Evolutionary conservation across 2,329 filamentous ascomycete species (phyloP).

Genomic region (Trichoderma sp.): DNA sequence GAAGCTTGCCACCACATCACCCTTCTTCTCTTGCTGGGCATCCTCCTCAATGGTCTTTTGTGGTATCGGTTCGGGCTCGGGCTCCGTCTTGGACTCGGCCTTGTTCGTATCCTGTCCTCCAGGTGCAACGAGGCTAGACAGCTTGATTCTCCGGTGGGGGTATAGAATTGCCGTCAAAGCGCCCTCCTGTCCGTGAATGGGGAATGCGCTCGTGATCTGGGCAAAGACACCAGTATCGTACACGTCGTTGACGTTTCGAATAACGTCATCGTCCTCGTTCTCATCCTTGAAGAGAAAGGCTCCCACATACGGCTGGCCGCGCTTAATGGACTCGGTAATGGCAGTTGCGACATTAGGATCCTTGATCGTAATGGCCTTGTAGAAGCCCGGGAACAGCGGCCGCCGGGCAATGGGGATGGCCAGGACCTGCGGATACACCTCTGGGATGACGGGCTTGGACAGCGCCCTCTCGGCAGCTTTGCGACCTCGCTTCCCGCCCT

Average conservation of each 20-base stretch:
- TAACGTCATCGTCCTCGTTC: conserved; percentile 87
- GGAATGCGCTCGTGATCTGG: conserved; percentile 94
- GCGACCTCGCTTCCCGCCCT: conserved; percentile 68
- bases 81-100: conserved; percentile 47
- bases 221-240: conserved; percentile 97
- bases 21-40: conserved; percentile 65
- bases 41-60: conserved; percentile 54
- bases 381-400: conserved; percentile 94
- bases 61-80: conserved; percentile 58
- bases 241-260: conserved; percentile 85
- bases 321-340: conserved; percentile 94
- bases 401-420: conserved; percentile 93
- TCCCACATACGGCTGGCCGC: conserved; percentile 94
- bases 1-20: conserved; percentile 95
- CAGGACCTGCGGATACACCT: conserved; percentile 96
- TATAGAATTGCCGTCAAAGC: conserved; percentile 92
- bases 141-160: conserved; percentile 88
- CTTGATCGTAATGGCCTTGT: conserved; percentile 96
- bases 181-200: conserved; percentile 79
- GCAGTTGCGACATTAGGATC: conserved; percentile 88
- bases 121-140: conserved; percentile 79
- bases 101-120: conserved; percentile 51
- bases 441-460: conserved; percentile 84
- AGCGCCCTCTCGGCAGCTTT: conserved; percentile 73
- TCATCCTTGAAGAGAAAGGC: conserved; percentile 98